These are phyloP conservation scores for Pyrus pyrifolia DNA, from an alignment of 306 rosid genomes.

Conservation along the genomic window DNA sequence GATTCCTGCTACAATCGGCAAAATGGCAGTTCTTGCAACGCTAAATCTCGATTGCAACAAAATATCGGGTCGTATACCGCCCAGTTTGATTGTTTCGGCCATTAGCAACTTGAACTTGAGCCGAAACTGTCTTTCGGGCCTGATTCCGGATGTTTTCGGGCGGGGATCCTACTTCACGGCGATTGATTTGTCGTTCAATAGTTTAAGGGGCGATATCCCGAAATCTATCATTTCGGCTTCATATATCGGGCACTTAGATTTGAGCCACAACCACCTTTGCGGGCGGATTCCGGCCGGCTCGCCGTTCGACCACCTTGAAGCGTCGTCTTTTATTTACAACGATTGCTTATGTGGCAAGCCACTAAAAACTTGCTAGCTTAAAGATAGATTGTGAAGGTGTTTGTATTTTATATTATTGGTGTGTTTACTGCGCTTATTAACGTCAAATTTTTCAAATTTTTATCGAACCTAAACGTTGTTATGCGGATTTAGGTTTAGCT, in stretches of 20 bases:
- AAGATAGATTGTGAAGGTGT: not conserved
- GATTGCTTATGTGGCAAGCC: slow-evolving; percentile 94
- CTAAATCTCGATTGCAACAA: slow-evolving; percentile 64
- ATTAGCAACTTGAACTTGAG: slow-evolving; percentile 72
- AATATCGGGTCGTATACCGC: slow-evolving; percentile 51
- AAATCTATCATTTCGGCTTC: slow-evolving; percentile 49
- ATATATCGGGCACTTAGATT: slow-evolving; percentile 79
- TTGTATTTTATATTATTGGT: not conserved
- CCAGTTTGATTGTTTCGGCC: slow-evolving; percentile 44
- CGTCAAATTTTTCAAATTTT: not conserved
- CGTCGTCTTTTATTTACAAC: slow-evolving; percentile 70
- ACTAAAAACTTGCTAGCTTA: slow-evolving; percentile 46
- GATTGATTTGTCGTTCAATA: slow-evolving; percentile 64
- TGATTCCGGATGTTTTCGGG: slow-evolving; percentile 53
- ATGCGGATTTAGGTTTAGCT: not conserved
- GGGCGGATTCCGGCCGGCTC: slow-evolving; percentile 73
- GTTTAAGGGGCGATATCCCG: slow-evolving; percentile 55
- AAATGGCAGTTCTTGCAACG: slow-evolving; percentile 69
- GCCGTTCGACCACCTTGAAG: slow-evolving; percentile 86
- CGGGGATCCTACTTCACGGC: slow-evolving; percentile 64
- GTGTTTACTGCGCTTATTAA: not conserved
- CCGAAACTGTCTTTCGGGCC: slow-evolving; percentile 42
- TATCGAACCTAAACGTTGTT: not conserved
- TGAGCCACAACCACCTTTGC: slow-evolving; percentile 87
- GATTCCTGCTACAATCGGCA: slow-evolving; percentile 57